phyloP scores from a whole-genome alignment of 192 early-diverging fungal genomes.

The Cetraspora pellucida region DNA sequence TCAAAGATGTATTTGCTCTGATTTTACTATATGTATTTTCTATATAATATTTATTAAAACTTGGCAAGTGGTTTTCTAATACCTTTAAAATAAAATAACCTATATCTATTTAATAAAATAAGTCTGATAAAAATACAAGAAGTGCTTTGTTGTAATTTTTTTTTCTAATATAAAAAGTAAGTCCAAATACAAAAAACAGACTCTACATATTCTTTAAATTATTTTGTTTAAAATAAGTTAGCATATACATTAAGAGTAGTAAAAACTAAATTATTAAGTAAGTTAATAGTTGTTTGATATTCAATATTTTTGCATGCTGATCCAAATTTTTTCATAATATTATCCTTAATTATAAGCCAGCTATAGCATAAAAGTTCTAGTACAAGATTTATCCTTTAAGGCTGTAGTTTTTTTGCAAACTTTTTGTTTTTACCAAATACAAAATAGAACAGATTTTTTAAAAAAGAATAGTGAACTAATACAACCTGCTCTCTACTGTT shows the following conservation, averaged over 20 bases:
- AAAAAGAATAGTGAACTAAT: neutral
- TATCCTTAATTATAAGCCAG: neutral
- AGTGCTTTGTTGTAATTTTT: slow-evolving; percentile 28
- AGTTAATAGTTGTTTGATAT: neutral
- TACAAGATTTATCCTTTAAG: neutral
- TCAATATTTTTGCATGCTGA: slow-evolving; percentile 12
- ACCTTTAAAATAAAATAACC: neutral
- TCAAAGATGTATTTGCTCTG: neutral
- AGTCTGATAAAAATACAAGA: slow-evolving; percentile 22
- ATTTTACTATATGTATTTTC: slow-evolving; percentile 18
- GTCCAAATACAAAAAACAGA: neutral
- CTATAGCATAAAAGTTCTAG: neutral
- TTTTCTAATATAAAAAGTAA: neutral
- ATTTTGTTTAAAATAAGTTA: neutral
- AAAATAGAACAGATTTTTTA: slow-evolving; percentile 4
- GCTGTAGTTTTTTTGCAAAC: neutral
- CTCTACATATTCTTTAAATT: slow-evolving; percentile 6
- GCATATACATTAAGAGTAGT: neutral
- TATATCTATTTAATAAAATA: neutral
- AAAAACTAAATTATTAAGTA: neutral
- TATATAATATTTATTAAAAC: slow-evolving; percentile 18
- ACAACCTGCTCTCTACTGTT: slow-evolving; percentile 3
- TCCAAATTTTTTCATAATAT: neutral
- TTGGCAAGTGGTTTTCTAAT: neutral
- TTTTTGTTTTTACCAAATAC: neutral